Evolutionary conservation across 2,329 filamentous ascomycete species (phyloP).

Genomic region (Venturiaceae sp.): DNA sequence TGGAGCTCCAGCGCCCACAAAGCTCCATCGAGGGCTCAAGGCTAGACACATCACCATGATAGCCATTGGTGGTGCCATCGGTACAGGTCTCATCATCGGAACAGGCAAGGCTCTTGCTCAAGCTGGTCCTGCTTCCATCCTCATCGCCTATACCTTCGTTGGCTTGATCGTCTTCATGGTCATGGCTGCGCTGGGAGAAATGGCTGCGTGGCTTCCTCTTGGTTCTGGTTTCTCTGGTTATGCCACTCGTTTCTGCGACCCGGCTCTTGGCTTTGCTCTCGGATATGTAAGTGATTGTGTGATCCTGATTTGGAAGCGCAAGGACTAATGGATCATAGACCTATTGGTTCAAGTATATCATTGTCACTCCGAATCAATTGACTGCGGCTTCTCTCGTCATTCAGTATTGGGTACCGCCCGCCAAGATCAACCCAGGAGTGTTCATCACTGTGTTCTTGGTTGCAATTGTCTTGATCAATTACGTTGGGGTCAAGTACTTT

Average conservation of each 20-base stretch:
- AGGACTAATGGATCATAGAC: conserved; percentile 17
- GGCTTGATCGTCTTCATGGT: conserved; percentile 35
- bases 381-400: conserved; percentile 74
- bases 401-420: conserved; percentile 59
- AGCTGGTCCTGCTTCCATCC: conserved; percentile 50
- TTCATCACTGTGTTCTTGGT: conserved; percentile 56
- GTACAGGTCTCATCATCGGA: conserved; percentile 64
- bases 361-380: conserved; percentile 75
- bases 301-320: neutral
- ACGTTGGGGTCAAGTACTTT: conserved; percentile 48
- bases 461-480: conserved; percentile 33
- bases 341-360: conserved; percentile 69
- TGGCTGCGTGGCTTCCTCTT: conserved; percentile 74
- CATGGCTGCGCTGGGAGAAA: conserved; percentile 58
- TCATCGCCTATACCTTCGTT: conserved; percentile 62
- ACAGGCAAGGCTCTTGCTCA: conserved; percentile 25
- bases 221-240: conserved; percentile 75
- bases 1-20: neutral
- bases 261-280: conserved; percentile 69
- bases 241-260: conserved; percentile 68
- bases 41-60: conserved; percentile 51
- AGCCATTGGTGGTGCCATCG: conserved; percentile 39
- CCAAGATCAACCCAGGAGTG: conserved; percentile 64
- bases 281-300: conserved; percentile 47
- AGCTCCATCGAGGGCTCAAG: conserved; percentile 43